Evolutionary conservation across 163 green algal species (phyloP), one percentile per base, ranked within the genome.

Genomic region (Trebouxia gelatinosa): DNA sequence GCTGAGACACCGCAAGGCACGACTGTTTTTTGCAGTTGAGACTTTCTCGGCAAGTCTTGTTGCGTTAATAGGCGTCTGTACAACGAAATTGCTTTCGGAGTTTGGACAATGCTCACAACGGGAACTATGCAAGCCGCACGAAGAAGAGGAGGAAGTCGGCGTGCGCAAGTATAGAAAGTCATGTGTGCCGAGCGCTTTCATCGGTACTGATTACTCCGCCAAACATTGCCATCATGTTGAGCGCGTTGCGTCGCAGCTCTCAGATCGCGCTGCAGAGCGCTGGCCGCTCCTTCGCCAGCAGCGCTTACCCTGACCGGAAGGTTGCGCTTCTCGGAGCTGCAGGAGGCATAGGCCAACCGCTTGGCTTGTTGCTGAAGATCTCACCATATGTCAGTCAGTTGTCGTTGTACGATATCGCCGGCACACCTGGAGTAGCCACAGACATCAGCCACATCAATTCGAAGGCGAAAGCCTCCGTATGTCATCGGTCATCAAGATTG

Each of bases 261-360:
- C 81, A 84, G 66, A 57, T 58, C 35, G 66, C 67, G 17, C 28
- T 82, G 57, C 54, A 80, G 26, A 70, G 66, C 61, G 54, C 35
- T 70, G 37, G 28, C 43, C 40, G 72, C 32, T 74, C 67, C 31
- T 78, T 83, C 79, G 65, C 76, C 80, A 77, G 51, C 70, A 31
- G 75, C 54, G 31, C 70, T 32, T 37, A 72, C 64, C 85, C 85
- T 28, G 81, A 88, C 4, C 79, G 85, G 68, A 98, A 99, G 83
- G 96, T 99, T 11, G 94, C 92, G 0, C 87, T 99, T 0, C 88
- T 99, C 17, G 81, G 81, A 35, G 77, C 81, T 64, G 78, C 83
- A 71, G 96, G 96, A 38, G 96, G 96, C 75, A 99, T 99, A 78
- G 96, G 96, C 34, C 96, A 99, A 91, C 95, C 96, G 11, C 88